Percentiles rank a stretch among this genome's conserved stretches.
Evolutionary conservation across 192 early-diverging fungal genomes (phyloP).

Genomic region (Backusella tuberculispora): DNA sequence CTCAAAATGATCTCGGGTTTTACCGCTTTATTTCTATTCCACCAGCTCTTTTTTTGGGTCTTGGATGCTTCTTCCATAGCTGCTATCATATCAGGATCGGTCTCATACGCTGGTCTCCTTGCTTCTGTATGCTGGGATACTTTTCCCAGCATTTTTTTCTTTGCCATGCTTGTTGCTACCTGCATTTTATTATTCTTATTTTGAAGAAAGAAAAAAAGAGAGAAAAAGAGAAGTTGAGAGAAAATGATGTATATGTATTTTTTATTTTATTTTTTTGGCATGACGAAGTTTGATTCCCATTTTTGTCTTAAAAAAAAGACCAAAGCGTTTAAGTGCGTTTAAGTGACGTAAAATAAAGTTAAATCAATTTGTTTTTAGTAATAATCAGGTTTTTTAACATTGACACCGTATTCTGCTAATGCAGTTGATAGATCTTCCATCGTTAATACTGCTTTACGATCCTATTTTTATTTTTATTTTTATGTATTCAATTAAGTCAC

Average conservation of each 20-base stretch:
- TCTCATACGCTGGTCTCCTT: slow-evolving; percentile 11
- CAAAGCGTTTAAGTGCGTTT: neutral
- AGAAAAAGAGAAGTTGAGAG: neutral
- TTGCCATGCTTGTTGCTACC: slow-evolving; percentile 10
- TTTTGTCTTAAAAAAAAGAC: neutral
- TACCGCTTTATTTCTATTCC: slow-evolving; percentile 10
- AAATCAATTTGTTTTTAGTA: slow-evolving; percentile 55
- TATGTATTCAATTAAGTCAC: neutral
- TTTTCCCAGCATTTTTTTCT: slow-evolving; percentile 8
- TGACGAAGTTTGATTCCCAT: slow-evolving; percentile 5
- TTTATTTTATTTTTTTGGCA: neutral
- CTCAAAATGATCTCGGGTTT: slow-evolving; percentile 33
- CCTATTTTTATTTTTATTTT: slow-evolving; percentile 44
- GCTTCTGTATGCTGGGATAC: neutral
- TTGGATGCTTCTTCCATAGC: slow-evolving; percentile 31
- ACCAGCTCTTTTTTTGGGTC: slow-evolving; percentile 23
- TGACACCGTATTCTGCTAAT: slow-evolving; percentile 90
- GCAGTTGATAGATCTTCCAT: slow-evolving; percentile 94
- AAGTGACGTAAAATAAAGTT: neutral
- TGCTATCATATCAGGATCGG: slow-evolving; percentile 33
- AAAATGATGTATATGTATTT: neutral
- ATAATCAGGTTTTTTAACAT: slow-evolving; percentile 95
- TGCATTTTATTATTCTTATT: slow-evolving; percentile 1
- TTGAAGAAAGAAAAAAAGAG: neutral
- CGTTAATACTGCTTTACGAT: slow-evolving; percentile 84